Base-by-base conservation (phyloP, 2,329 filamentous ascomycete genomes). In the Amauroascus verrucosus region DNA sequence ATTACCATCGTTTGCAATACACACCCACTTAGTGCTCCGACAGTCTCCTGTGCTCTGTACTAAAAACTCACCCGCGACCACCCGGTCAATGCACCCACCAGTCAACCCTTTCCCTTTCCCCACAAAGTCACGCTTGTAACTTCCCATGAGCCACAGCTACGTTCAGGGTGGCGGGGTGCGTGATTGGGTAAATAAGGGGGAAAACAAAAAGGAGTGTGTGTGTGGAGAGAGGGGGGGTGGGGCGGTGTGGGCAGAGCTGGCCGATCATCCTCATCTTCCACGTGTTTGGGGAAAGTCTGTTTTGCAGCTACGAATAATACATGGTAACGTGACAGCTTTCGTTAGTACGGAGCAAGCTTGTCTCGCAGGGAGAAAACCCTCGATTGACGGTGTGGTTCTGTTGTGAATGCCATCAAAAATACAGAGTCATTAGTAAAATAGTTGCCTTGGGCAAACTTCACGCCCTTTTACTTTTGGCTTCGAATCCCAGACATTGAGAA, bases 211-310 rank as follows among this genome's bases (percentile, higher is more conserved):
- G n/a, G n/a, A n/a, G n/a, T n/a, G n/a, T n/a, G n/a, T n/a, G n/a
- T n/a, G n/a, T n/a, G 33, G 7, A 14, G 33, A 38, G 18, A 38
- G 6, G 35, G 35, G 3, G 47, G 1, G n/a, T 9, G 20, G 16
- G 37, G 48, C 5, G 20, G 22, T 7, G 24, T 9, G 28, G 35
- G 24, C n/a, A n/a, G 37, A 20, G 24, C n/a, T 43, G 48, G 50
- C 50, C 50, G 50, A 52, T 52, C 50, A 52, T 51, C 49, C 16
- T 51, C 49, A 51, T 40, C 11, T 37, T 7, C 50, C 50, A 52
- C 50, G 50, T 52, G 50, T 52, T 37, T 38, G 37, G 24, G 30
- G 20, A 52, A 52, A 52, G 18, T 46, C 32, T 45, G 28, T 46
- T 38, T 18, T 13, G 9, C 6, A n/a, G n/a, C n/a, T n/a, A n/a